Evolutionary conservation across 768 basidiomycete species (phyloP), one percentile per base, ranked within the genome.

Genomic region (Boletus rubescentipes): DNA sequence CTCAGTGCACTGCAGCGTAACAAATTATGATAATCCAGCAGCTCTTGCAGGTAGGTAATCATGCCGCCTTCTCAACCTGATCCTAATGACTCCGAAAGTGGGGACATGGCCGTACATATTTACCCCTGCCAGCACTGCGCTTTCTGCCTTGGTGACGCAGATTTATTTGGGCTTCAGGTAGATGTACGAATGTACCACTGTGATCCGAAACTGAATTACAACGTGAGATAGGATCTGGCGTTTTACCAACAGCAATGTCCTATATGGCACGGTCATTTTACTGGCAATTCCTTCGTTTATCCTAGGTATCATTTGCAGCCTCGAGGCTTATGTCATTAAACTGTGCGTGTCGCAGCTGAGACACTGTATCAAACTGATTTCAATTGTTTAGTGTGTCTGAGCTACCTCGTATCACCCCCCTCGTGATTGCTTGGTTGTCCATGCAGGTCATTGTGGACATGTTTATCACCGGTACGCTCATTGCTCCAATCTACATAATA

Each of bases 91-190:
- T 4, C 2, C 54, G 43, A 2, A 58, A 79, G 78, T 62, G 37
- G 72, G 73, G 44, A 66, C 62, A n/a, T 82, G 80, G 79, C 77
- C 75, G 2, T 77, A 80, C 43, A 75, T 77, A 1, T 79, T 82
- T 52, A 82, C 79, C 0, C 77, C 81, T 4, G 65, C 74, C 16
- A 76, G 74, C 9, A 79, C 75, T 6, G 68, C 77, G 0, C 61
- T 79, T 6, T 74, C 77, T 16, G 80, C 80, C 0, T 63, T 81
- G 23, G 67, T 81, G 16, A 79, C 80, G 1, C 81, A 83, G 57
- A 46, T 67, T 23, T 82, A 80, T 66, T 66, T 82, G 20, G 74
- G 70, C 0, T 71, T 76, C 58, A 76, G 80, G 79, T 74, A 47
- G 49, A n/a, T 53, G 12, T 11, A 20, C 2, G 30, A 23, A 20